Evolutionary conservation across 129 eudicot species (phyloP).

Genomic region (Arctium minus): DNA sequence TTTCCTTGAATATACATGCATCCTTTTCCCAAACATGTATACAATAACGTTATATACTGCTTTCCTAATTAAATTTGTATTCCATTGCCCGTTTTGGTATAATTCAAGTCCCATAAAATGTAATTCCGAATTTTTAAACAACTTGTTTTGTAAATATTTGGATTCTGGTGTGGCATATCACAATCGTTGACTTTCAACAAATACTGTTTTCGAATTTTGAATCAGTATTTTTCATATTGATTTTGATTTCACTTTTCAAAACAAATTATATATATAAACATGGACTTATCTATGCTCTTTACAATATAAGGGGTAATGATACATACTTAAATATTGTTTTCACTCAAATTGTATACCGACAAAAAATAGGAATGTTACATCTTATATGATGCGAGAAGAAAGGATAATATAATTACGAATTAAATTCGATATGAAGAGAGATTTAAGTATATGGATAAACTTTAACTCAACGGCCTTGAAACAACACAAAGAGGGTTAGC

Average conservation of each 20-base stretch:
- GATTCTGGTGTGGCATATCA: too few species aligned
- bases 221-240: neutral
- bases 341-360: neutral
- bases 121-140: too few species aligned
- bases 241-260: neutral
- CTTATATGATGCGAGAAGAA: neutral
- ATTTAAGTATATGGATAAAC: neutral
- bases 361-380: neutral
- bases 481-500: slow-evolving; percentile 20
- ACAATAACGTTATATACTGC: too few species aligned
- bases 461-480: slow-evolving; percentile 9
- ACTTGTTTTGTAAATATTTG: too few species aligned
- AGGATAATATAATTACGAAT: neutral
- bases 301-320: too few species aligned
- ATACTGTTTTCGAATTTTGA: neutral
- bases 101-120: too few species aligned
- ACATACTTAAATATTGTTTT: neutral
- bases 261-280: neutral
- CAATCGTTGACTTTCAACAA: too few species aligned
- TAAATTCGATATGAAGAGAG: neutral
- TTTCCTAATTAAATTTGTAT: too few species aligned
- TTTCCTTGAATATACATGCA: neutral
- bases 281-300: too few species aligned
- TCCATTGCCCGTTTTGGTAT: neutral
- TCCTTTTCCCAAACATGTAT: neutral